A percentile compares a stretch with the other conserved stretches of the same genome.
Conservation (phyloP, 2,329 filamentous ascomycete genomes). For the Ascochyta rabiei region DNA sequence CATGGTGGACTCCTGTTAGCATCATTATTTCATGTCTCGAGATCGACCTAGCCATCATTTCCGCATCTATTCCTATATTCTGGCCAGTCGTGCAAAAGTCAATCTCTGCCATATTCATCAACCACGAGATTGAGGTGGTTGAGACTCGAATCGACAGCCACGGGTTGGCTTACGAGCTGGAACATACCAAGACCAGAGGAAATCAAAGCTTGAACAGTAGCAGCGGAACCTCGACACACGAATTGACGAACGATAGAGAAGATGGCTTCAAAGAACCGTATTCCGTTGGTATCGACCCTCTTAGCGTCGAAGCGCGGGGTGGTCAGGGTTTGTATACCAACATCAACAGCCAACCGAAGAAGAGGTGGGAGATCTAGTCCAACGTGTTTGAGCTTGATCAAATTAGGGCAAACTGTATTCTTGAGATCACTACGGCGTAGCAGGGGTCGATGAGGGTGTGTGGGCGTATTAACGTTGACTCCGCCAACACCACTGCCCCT, state of each 20-base stretch:
- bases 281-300: conserved; percentile 33
- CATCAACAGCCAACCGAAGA: conserved; percentile 28
- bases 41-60: conserved; percentile 42
- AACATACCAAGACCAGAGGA: conserved; percentile 23
- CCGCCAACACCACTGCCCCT: no score
- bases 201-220: conserved; percentile 31
- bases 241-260: conserved; percentile 22
- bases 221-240: conserved; percentile 30
- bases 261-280: conserved; percentile 27
- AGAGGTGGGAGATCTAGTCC: conserved; percentile 35
- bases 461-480: no score
- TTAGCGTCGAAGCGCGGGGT: conserved; percentile 19
- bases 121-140: conserved; percentile 41
- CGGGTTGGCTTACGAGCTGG: conserved; percentile 37
- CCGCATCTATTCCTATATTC: conserved; percentile 46
- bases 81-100: conserved; percentile 42
- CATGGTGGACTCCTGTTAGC: conserved; percentile 36
- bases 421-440: no score
- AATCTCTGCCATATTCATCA: conserved; percentile 40
- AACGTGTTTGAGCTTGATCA: neutral
- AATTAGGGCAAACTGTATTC: no score
- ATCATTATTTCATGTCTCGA: conserved; percentile 42
- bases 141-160: conserved; percentile 35
- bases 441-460: no score
- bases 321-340: conserved; percentile 26